A percentile compares a stretch with the other conserved stretches of the same genome.
phyloP scores from a whole-genome alignment of 768 basidiomycete species.

The Termitomyces eurrhizus region DNA sequence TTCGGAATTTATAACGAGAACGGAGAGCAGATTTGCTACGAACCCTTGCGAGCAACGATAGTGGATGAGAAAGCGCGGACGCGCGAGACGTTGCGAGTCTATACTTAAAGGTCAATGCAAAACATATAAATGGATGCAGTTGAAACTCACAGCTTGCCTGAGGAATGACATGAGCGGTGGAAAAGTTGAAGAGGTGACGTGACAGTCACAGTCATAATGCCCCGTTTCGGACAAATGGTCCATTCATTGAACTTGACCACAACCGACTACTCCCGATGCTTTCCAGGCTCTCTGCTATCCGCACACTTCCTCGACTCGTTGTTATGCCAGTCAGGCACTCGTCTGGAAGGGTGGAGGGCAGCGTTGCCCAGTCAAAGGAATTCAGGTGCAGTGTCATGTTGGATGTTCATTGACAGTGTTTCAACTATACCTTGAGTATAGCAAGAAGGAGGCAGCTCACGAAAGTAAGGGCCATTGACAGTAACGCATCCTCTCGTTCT shows the following conservation, averaged over 20 bases:
- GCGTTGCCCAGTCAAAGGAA: slow-evolving; percentile 56
- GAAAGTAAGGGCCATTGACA: slow-evolving; percentile 31
- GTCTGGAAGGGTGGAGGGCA: slow-evolving; percentile 46
- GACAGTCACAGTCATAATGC: slow-evolving; percentile 32
- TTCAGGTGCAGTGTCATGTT: slow-evolving; percentile 46
- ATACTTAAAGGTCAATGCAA: slow-evolving; percentile 3
- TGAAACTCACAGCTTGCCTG: slow-evolving; percentile 52
- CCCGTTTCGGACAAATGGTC: slow-evolving; percentile 11
- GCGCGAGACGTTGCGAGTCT: slow-evolving; percentile 54
- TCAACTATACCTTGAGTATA: slow-evolving; percentile 23
- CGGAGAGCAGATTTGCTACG: slow-evolving; percentile 15
- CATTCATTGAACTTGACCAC: slow-evolving; percentile 14
- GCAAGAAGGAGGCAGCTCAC: slow-evolving; percentile 72
- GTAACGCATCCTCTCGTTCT: slow-evolving; percentile 5
- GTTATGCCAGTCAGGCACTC: slow-evolving; percentile 33
- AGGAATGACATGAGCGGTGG: slow-evolving; percentile 64
- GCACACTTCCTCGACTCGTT: slow-evolving; percentile 37
- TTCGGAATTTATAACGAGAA: slow-evolving; percentile 29
- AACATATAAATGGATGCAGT: not conserved
- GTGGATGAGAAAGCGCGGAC: slow-evolving; percentile 59
- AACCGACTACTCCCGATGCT: slow-evolving; percentile 31
- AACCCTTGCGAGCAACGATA: slow-evolving; percentile 61
- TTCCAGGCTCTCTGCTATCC: slow-evolving; percentile 34
- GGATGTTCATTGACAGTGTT: slow-evolving; percentile 20
- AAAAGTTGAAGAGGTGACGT: slow-evolving; percentile 41